Conservation (phyloP, 495 filamentous ascomycete genomes). For the Lasiosphaeris hirsuta region DNA sequence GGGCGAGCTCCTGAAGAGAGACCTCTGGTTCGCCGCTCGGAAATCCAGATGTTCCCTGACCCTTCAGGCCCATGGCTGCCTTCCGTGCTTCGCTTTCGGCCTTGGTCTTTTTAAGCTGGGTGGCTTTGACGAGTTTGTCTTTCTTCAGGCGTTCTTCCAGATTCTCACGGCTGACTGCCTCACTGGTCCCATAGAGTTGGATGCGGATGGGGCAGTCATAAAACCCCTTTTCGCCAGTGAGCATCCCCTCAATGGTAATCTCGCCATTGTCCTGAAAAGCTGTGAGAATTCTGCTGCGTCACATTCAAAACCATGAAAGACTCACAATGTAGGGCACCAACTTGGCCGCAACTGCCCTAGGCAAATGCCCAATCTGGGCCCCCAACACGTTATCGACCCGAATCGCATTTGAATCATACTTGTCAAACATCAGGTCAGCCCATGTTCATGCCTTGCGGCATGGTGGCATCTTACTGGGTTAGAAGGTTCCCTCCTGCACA, state of each 20-base stretch:
- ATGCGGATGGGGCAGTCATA: conserved; percentile 72
- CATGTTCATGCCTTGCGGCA: not conserved
- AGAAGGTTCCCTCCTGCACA: conserved; percentile 62
- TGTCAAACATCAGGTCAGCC: conserved; percentile 15
- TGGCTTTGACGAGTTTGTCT: conserved; percentile 54
- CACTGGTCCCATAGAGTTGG: conserved; percentile 62
- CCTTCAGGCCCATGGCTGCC: conserved; percentile 32
- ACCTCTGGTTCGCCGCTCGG: conserved; percentile 32
- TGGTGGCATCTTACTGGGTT: conserved; percentile 46
- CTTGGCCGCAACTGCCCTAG: conserved; percentile 59
- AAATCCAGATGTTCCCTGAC: conserved; percentile 32
- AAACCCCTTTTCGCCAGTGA: conserved; percentile 51
- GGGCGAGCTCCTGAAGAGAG: conserved; percentile 60
- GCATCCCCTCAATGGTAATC: conserved; percentile 61
- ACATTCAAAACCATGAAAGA: not conserved
- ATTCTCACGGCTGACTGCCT: conserved; percentile 44
- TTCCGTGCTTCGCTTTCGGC: conserved; percentile 50
- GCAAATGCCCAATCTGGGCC: conserved; percentile 77
- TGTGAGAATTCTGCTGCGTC: not conserved
- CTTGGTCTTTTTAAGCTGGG: conserved; percentile 44
- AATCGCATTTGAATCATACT: conserved; percentile 76
- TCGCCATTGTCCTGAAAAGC: conserved; percentile 29
- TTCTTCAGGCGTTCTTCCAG: conserved; percentile 60
- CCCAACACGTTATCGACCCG: conserved; percentile 76
- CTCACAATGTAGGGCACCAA: conserved; percentile 64